These are phyloP conservation scores for Sporothrix inflata DNA, from an alignment of 2,329 filamentous ascomycete species.

Conservation along the genomic window DNA sequence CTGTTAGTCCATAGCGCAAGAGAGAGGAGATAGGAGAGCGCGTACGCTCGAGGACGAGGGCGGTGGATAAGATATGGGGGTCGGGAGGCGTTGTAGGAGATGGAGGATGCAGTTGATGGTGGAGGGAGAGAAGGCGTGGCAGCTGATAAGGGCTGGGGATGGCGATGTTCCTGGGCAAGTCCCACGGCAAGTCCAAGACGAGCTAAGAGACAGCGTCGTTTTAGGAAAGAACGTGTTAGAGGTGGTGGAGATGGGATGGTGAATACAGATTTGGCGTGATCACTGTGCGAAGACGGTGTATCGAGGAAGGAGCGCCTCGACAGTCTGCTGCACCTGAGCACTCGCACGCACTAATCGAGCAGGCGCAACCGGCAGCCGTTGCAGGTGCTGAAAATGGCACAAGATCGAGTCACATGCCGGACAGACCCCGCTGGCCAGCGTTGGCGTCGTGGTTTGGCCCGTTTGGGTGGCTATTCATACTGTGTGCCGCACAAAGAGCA, in stretches of 20 bases:
- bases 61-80: conserved; percentile 1
- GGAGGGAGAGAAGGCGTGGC: background rate
- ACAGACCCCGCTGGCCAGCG: background rate
- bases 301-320: background rate
- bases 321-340: background rate
- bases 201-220: background rate
- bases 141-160: conserved; percentile 15
- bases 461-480: background rate
- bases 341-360: background rate
- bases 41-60: conserved; percentile 1
- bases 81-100: background rate
- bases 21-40: background rate
- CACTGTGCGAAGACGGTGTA: background rate
- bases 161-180: conserved; percentile 7
- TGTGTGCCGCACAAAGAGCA: background rate
- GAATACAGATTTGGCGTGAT: too few relatives aligned
- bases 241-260: background rate
- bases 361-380: background rate
- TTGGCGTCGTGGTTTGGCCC: background rate
- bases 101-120: background rate
- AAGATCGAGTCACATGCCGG: conserved; percentile 20
- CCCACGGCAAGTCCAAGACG: background rate
- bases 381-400: background rate
- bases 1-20: background rate
- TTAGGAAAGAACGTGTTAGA: background rate